phyloP scores from a whole-genome alignment of 2,329 filamentous ascomycete genomes.

The Aspergillus thermomutatus region DNA sequence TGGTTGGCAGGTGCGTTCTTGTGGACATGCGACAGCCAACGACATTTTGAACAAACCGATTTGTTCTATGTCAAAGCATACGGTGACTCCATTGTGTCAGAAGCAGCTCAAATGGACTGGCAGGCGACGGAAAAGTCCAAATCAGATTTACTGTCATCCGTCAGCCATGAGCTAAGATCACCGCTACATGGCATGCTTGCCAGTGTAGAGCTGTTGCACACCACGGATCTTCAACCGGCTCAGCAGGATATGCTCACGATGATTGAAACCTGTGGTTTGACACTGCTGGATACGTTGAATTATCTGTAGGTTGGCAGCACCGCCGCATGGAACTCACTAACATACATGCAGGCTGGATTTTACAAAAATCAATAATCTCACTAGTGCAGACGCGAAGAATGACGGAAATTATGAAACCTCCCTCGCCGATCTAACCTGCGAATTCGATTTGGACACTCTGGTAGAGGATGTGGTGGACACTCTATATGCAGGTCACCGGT shows the following conservation, averaged over 20 bases:
- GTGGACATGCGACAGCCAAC: constrained; percentile 25
- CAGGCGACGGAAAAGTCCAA: constrained; percentile 45
- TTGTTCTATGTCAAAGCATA: constrained; percentile 35
- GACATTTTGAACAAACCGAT: constrained; percentile 22
- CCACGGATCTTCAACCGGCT: constrained; percentile 39
- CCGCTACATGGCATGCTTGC: constrained; percentile 49
- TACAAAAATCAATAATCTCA: constrained; percentile 35
- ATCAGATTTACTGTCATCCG: constrained; percentile 50
- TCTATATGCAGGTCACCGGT: constrained; percentile 26
- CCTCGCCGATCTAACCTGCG: constrained; percentile 22
- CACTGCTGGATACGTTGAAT: constrained; percentile 49
- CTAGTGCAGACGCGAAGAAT: constrained; percentile 10
- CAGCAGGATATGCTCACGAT: constrained; percentile 46
- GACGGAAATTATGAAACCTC: constrained; percentile 3
- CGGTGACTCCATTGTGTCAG: constrained; percentile 32
- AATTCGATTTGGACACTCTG: constrained; percentile 31
- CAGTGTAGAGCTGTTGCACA: constrained; percentile 49
- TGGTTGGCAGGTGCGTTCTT: constrained; percentile 32
- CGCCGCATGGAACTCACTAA: constrained; percentile 1
- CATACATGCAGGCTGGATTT: constrained; percentile 25
- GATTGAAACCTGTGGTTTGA: constrained; percentile 49
- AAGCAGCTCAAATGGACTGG: constrained; percentile 33
- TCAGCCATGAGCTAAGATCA: constrained; percentile 51
- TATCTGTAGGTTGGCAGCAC: constrained; percentile 23
- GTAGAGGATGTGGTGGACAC: constrained; percentile 29